Base-by-base conservation (phyloP, 768 basidiomycete species). In the Boletus sp. region DNA sequence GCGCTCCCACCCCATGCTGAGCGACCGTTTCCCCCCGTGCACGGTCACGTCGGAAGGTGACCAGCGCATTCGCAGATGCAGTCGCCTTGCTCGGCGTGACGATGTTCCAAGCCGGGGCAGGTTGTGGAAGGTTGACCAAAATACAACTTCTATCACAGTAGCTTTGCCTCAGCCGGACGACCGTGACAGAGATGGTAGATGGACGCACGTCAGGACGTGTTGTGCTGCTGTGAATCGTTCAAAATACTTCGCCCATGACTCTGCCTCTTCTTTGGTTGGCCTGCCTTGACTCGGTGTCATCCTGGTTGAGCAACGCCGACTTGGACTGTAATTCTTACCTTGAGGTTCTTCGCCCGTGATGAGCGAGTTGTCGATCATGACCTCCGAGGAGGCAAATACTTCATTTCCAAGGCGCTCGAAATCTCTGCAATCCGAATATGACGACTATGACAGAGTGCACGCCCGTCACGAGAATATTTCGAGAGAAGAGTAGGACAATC, bases 41-140 rank as follows among this genome's bases (percentile, higher is more conserved):
- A 35, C 61, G 61, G 39, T 69, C 68, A 42, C 64, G 61, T 54
- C 67, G 59, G 39, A 67, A 54, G 7, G 64, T 70, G 33, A 64
- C 60, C 42, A 65, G 14, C 18, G 50, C 60, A 45, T 67, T 69
- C 8, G 68, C 68, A 36, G 68, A 69, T 29, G 64, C 66, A 9
- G 61, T 58, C 32, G 64, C 66, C 24, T 53, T 57, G 52, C 46
- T 58, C 10, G 62, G 68, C 42, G 39, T 59, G 10, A 58, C 58
- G 11, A 70, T 62, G 40, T 64, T 65, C 63, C 63, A 63, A 20
- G 49, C 54, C 1, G 58, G 58, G 3, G 33, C 52, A 40, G 68
- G 68, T 45, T 69, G 66, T 7, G 68, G 67, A 44, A 69, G 68
- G 57, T 67, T 61, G 18, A 67, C 64, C 32, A 69, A 47, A 47